Conservation (phyloP, 2,329 filamentous ascomycete species). For the Aureobasidium leucospermi region DNA sequence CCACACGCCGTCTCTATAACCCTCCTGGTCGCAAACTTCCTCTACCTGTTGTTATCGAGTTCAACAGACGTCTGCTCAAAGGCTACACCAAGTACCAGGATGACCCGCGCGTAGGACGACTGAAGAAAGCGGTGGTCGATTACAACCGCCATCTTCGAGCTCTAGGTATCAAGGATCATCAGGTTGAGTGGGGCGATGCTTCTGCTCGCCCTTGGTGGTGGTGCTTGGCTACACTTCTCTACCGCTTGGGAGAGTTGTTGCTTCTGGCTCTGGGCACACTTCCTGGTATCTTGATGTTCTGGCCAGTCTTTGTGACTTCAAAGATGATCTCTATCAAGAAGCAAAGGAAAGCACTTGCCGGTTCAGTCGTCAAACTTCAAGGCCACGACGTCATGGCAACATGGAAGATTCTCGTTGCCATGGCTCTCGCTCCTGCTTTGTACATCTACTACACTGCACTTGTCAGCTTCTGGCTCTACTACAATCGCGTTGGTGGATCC, state of each 20-base stretch:
- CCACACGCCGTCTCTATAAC: slow-evolving; percentile 86
- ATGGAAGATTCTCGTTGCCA: slow-evolving; percentile 82
- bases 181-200: slow-evolving; percentile 79
- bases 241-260: slow-evolving; percentile 68
- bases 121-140: slow-evolving; percentile 67
- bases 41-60: slow-evolving; percentile 83
- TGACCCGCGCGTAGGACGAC: slow-evolving; percentile 69
- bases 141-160: slow-evolving; percentile 85
- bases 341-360: slow-evolving; percentile 73
- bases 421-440: slow-evolving; percentile 72
- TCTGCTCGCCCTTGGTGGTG: slow-evolving; percentile 69
- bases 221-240: slow-evolving; percentile 58
- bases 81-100: slow-evolving; percentile 91
- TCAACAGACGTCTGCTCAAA: slow-evolving; percentile 83
- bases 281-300: slow-evolving; percentile 78
- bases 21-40: slow-evolving; percentile 89
- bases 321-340: slow-evolving; percentile 77
- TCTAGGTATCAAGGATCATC: slow-evolving; percentile 83
- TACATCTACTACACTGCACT: slow-evolving; percentile 75
- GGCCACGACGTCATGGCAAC: slow-evolving; percentile 86
- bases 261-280: slow-evolving; percentile 73
- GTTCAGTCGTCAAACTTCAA: slow-evolving; percentile 80
- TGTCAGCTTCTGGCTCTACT: slow-evolving; percentile 69
- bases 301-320: slow-evolving; percentile 76
- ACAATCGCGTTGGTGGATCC: slow-evolving; percentile 68